phyloP scores from a whole-genome alignment of 805 yeast species.

The Suhomyces pyralidae region DNA sequence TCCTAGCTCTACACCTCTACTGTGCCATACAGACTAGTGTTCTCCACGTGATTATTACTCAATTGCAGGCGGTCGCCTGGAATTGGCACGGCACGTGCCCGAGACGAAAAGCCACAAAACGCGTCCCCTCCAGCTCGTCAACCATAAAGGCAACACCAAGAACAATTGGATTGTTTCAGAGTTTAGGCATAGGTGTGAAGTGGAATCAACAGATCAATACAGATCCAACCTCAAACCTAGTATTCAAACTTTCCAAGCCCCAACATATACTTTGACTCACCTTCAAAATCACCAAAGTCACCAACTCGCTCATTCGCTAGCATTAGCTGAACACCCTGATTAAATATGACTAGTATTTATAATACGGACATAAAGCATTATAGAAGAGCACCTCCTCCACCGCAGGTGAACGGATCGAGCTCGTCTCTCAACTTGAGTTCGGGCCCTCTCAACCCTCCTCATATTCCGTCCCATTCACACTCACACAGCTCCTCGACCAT shows the following conservation, averaged over 20 bases:
- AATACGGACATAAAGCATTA: constrained; percentile 40
- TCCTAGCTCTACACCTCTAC: too few species aligned
- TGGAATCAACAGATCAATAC: not conserved
- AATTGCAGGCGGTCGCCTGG: not conserved
- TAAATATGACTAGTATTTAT: constrained; percentile 36
- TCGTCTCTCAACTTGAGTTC: not conserved
- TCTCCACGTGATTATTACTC: not conserved
- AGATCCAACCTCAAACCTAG: not conserved
- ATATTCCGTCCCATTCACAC: not conserved
- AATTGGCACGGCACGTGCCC: not conserved
- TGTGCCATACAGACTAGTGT: too few species aligned
- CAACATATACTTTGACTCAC: too few species aligned
- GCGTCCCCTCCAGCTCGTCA: constrained; percentile 2
- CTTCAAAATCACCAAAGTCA: too few species aligned
- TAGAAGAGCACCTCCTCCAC: constrained; percentile 46
- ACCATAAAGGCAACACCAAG: not conserved
- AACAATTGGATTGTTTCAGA: not conserved
- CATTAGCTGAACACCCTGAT: too few species aligned
- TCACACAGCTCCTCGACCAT: constrained; percentile 6
- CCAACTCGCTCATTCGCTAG: too few species aligned
- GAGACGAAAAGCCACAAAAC: constrained; percentile 5
- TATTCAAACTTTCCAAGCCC: too few species aligned
- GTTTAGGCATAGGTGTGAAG: not conserved
- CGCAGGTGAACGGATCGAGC: constrained; percentile 10
- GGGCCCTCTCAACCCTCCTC: not conserved